Base-by-base conservation (phyloP, 768 basidiomycete species). In the Boletus vinaceobasis region DNA sequence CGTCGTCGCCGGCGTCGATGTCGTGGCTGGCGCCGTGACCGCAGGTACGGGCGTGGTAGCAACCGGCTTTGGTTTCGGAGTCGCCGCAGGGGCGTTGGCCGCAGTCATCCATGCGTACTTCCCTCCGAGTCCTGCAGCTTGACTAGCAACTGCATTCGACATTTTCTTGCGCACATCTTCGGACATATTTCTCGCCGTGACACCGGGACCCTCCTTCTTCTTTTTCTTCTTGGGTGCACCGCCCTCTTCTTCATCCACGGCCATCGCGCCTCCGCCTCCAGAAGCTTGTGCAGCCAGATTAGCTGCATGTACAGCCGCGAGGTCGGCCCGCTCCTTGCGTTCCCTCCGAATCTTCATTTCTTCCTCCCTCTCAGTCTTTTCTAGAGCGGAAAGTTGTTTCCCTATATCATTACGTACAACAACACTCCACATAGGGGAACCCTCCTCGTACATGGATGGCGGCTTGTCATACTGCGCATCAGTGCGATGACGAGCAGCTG, bases 111-210 rank as follows among this genome's bases (percentile, higher is more conserved):
- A 95, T 15, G 88, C 79, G 63, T 93, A 95, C 70, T 86, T 87
- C 21, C 87, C 85, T 1, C 85, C 83, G 21, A 91, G 66, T 0
- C 93, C 93, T n/a, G 91, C 90, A 6, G 90, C 90, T 66, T 91
- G 90, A 60, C 85, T 87, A 23, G 93, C 93, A 7, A 90, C 88
- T 23, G 88, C 88, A 68, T 96, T 93, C 33, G 87, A 88, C 85
- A 94, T 85, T 68, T 91, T 93, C 78, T 95, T 95, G 60, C 86
- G 77, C 62, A 92, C 88, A 62, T 94, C 93, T 70, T 93, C 93
- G 6, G 86, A 87, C 89, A 95, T 91, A 65, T 93, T 93, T 53
- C 88, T 76, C 51, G 91, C 90, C 0, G 88, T 89, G 11, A 91
- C 87, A 11, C 90, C 88, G 0, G 90, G 89, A 0, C 88, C 88